Evolutionary conservation across 768 basidiomycete genomes (phyloP), one percentile per base, ranked within the genome.

Genomic region (Galerina sulciceps): DNA sequence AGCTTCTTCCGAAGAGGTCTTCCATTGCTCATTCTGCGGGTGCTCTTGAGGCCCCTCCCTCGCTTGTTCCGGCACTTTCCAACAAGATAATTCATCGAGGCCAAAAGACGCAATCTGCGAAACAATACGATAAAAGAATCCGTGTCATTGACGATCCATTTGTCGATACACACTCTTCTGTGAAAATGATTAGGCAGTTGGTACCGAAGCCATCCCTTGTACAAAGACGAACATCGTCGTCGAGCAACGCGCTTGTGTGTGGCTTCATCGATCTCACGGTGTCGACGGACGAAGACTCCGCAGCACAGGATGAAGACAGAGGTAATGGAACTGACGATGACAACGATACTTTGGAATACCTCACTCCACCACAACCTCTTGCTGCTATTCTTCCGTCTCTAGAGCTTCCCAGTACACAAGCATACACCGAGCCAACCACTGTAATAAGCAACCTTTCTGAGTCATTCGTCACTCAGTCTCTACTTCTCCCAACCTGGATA

Each of bases 81-180:
- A 41, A 34, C 37, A 35, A 51, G 50, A 26, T n/a, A 22, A 22
- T 45, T 31, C 26, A 42, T 23, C 17, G 26, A 22, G 11, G 40
- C 36, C 34, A 18, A 15, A 35, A 14, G 4, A 40, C 15, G 17
- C 41, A 43, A 31, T 14, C 20, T 40, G 31, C 26, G 11, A 37
- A 34, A 20, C 17, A 37, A 54, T 34, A 23, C 34, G 18, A 58
- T 23, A 46, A 52, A 20, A 43, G 53, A 31, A 58, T 62, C 14
- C 53, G 54, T 22, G 57, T 63, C 48, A 48, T 59, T 46, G 54
- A 63, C 23, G 58, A 63, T 53, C 62, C 62, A 9, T 55, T 59
- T 18, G 18, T 53, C 46, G 56, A 17, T 4, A 10, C 11, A 40
- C 26, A 17, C 40, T 14, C 22, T 3, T 17, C 43, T 23, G 26